A percentile compares a stretch with the other conserved stretches of the same genome.
phyloP scores from a whole-genome alignment of 176 grass and related monocot genomes.

The Hordeum marinum region DNA sequence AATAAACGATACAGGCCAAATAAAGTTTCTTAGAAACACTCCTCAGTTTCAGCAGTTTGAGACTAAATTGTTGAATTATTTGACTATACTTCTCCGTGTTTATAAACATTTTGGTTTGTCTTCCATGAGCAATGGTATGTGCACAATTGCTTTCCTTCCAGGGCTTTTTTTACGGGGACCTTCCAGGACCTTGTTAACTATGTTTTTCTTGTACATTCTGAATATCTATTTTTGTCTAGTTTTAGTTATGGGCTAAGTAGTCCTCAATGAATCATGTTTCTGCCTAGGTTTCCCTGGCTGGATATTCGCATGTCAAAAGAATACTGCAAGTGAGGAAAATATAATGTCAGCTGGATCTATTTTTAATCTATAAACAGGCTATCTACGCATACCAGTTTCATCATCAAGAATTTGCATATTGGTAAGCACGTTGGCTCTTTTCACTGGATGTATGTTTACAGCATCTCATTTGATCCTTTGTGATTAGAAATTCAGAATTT shows the following conservation, averaged over 20 bases:
- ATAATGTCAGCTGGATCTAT: background rate
- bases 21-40: background rate
- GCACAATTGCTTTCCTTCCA: background rate
- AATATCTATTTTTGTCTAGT: background rate
- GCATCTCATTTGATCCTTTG: background rate
- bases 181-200: background rate
- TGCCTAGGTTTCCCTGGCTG: background rate
- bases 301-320: background rate
- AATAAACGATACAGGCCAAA: conserved; percentile 8
- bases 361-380: conserved; percentile 17
- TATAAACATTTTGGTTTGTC: background rate
- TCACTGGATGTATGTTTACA: background rate
- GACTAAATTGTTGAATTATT: conserved; percentile 20
- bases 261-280: conserved; percentile 24
- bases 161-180: background rate
- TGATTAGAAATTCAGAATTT: background rate
- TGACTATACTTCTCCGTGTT: background rate
- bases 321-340: background rate
- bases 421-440: conserved; percentile 21
- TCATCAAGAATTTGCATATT: background rate
- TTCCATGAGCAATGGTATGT: conserved; percentile 15
- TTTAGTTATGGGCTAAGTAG: background rate
- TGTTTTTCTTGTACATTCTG: background rate
- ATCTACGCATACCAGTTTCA: background rate
- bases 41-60: conserved; percentile 5